A percentile compares a stretch with the other conserved stretches of the same genome.
Conservation (phyloP, 2,329 filamentous ascomycete species). For the Stagonosporopsis rhizophila region DNA sequence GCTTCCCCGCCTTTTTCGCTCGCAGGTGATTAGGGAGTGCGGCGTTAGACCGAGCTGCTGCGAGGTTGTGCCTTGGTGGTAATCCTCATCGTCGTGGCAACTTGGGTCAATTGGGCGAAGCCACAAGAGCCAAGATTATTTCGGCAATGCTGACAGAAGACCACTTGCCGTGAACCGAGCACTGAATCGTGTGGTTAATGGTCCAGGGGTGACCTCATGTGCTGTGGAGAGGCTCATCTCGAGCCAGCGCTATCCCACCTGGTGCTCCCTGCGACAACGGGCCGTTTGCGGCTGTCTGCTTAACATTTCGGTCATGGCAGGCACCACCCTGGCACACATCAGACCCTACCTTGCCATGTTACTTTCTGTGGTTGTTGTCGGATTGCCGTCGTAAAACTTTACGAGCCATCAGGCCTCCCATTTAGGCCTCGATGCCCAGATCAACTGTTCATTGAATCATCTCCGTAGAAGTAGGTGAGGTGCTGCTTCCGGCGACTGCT, state of each 20-base stretch:
- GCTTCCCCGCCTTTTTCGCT: constrained; percentile 19
- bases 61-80: neutral
- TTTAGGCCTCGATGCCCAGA: constrained; percentile 12
- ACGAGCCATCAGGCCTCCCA: constrained; percentile 7
- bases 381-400: constrained; percentile 5
- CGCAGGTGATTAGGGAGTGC: neutral
- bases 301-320: constrained; percentile 15
- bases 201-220: neutral
- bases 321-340: constrained; percentile 13
- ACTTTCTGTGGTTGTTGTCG: neutral
- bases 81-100: constrained; percentile 1
- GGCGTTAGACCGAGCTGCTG: neutral
- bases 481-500: neutral
- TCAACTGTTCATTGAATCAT: constrained; percentile 14
- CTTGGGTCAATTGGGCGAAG: constrained; percentile 1
- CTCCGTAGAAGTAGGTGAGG: constrained; percentile 3
- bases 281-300: constrained; percentile 20
- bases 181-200: constrained; percentile 1
- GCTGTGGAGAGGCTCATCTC: constrained; percentile 14
- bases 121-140: neutral
- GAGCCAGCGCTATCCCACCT: constrained; percentile 11
- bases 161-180: constrained; percentile 11
- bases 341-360: constrained; percentile 10
- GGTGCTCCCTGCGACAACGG: constrained; percentile 17
- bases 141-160: neutral